Evolutionary conservation across 495 filamentous ascomycete species (phyloP), one percentile per base, ranked within the genome.

Genomic region (Haplographium delicatum): DNA sequence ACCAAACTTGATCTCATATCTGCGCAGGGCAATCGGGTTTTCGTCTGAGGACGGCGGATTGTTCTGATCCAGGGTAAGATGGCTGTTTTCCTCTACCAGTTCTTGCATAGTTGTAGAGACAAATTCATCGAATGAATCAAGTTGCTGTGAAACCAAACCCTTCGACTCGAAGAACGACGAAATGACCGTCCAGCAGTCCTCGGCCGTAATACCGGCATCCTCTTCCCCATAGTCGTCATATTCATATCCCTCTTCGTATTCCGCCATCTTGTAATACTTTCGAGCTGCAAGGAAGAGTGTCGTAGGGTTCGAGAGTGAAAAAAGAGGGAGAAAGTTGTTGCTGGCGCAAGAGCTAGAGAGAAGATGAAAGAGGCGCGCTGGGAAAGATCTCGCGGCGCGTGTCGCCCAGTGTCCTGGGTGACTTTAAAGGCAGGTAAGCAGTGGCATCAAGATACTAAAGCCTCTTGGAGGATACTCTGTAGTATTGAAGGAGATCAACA

Each of bases 91-190:
- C 47, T 86, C 81, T 22, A 97, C 82, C 46, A 97, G 77, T 53
- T 95, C 87, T 57, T 95, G 88, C 72, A 97, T 91, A 0, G 93
- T 96, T 3, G 85, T 88, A 27, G 80, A 79, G 40, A 91, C 85
- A 62, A 99, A 99, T 62, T 96, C 90, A 71, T 99, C 87, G 73
- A 95, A 99, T 2, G 93, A 99, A 65, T 97, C 91, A 51, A 97
- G 79, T 71, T 99, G 93, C 65, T 97, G 94, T 3, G 94, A 95
- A 9, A 97, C 94, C 18, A 99, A 79, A 59, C 94, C 91, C 70
- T 96, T 96, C 38, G 74, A 72, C 52, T 96, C 89, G 70, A 99
- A 97, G 72, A 96, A 97, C 1, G 94, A 84, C 23, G 85, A 86
- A 63, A 99, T 96, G 61, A 97, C 94, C 38, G 84, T 85, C 93